Base-by-base conservation (phyloP, 805 yeast genomes). In the Ascoidea asiatica region DNA sequence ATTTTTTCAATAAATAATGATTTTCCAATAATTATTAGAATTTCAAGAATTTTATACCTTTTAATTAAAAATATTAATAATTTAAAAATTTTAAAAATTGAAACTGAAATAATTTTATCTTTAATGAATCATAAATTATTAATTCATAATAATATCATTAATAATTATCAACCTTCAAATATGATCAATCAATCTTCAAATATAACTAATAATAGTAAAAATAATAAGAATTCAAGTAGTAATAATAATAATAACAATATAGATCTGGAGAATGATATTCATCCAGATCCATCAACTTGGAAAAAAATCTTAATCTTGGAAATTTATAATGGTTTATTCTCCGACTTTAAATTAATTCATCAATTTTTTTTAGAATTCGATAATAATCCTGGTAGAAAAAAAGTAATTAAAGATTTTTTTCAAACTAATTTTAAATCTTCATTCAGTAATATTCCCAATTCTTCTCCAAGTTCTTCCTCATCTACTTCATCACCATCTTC, bases 21-120 rank as follows among this genome's bases (percentile, higher is more conserved):
- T 35, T 90, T 88, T 55, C 70, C 94, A 0, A 69, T 81, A 13
- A 73, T 78, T 42, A 81, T 84, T 1, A 70, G 97, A 50, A 82
- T 85, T 4, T 75, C 86, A 39, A 70, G 97, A 43, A 70, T 88
- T 7, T 69, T 86, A 15, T 68, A 71, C 37, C 63, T 87, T 4
- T 57, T 90, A 38, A 60, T 88, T 4, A 65, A 73, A 33, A 56
- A 63, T 7, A n/a, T n/a, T n/a, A 77, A 79, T 21, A 84, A 78
- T 52, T 66, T 88, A 19, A 61, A 68, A 0, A 69, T 76, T 5
- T 61, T 90, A 36, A 81, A 75, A 43, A 72, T 82, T 29, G 97
- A 90, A 59, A 70, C 84, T 21, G 96, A 88, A 54, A 88, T 87
- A 5, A 75, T 89, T 2, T 61, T 90, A 15, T 79, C 94, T 0